Conservation (phyloP, 139 green algal genomes). For the Diplosphaera chodatii region DNA sequence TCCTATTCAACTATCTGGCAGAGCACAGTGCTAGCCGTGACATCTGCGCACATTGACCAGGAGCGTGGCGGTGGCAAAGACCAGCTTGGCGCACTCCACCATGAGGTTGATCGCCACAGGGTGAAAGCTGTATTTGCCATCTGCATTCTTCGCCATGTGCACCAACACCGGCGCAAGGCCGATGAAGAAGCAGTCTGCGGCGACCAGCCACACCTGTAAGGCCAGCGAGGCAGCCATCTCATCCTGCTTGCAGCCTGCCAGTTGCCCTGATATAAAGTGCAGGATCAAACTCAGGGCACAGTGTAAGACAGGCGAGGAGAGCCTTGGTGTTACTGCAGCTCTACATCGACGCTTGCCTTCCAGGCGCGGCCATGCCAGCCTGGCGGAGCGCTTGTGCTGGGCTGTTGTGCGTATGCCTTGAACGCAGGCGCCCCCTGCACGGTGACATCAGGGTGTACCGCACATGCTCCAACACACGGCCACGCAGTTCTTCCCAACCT, state of each 20-base stretch:
- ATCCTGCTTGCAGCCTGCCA: too few relatives aligned
- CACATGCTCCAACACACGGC: background rate
- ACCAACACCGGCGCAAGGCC: conserved; percentile 91
- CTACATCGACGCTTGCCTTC: background rate
- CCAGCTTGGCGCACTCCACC: conserved; percentile 77
- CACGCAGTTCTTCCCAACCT: too few relatives aligned
- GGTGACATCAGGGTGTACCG: background rate
- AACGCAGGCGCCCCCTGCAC: background rate
- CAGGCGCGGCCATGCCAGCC: background rate
- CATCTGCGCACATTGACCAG: conserved; percentile 65
- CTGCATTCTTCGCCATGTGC: conserved; percentile 82
- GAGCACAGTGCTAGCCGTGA: too few relatives aligned
- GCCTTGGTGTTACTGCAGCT: too few relatives aligned
- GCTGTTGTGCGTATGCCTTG: conserved; percentile 1
- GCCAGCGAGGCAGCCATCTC: too few relatives aligned
- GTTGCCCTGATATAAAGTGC: background rate
- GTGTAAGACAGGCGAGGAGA: background rate
- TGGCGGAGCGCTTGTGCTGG: background rate
- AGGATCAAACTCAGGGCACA: background rate
- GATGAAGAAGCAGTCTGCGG: conserved; percentile 77
- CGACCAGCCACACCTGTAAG: conserved; percentile 66
- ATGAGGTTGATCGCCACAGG: conserved; percentile 91
- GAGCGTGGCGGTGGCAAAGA: conserved; percentile 80
- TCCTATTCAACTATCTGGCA: too few relatives aligned
- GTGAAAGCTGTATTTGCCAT: conserved; percentile 82